A percentile compares a stretch with the other conserved stretches of the same genome.
Evolutionary conservation across 805 yeast species (phyloP).

Genomic region (Lipomyces chichibuensis): DNA sequence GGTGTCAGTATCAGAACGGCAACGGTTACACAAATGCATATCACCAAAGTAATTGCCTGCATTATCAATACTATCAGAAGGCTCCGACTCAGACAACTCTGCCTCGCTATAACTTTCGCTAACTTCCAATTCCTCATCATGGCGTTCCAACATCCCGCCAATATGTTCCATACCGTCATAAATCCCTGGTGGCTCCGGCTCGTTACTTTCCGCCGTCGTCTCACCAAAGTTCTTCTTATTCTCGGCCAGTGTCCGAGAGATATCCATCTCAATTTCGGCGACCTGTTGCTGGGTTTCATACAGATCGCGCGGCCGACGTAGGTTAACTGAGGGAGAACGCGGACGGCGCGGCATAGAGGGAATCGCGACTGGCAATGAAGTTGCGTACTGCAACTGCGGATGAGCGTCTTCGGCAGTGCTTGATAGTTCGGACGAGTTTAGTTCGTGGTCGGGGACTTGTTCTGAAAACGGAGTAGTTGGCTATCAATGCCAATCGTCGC

Average conservation of each 20-base stretch:
- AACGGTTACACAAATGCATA: not conserved
- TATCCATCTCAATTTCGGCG: conserved; percentile 32
- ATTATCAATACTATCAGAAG: not conserved
- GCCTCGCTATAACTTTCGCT: conserved; percentile 21
- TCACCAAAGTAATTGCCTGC: not conserved
- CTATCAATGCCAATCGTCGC: not conserved
- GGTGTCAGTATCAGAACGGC: not conserved
- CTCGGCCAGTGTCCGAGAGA: conserved; percentile 31
- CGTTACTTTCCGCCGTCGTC: not conserved
- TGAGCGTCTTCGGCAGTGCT: not conserved
- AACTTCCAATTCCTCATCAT: not conserved
- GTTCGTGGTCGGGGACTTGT: not conserved
- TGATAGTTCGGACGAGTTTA: not conserved
- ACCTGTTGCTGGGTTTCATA: conserved; percentile 28
- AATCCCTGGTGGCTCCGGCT: conserved; percentile 5
- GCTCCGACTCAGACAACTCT: conserved; percentile 14
- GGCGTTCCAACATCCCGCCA: conserved; percentile 15
- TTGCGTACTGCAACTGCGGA: conserved; percentile 5
- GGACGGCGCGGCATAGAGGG: conserved; percentile 22
- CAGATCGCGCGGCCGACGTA: conserved; percentile 12
- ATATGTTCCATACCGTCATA: conserved; percentile 31
- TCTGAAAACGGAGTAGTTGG: not conserved
- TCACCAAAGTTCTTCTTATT: conserved; percentile 14
- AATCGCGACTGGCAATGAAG: conserved; percentile 23
- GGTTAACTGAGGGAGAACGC: conserved; percentile 23